phyloP scores from a whole-genome alignment of 2,329 filamentous ascomycete species.

The Dryadomyces sulphureus region DNA sequence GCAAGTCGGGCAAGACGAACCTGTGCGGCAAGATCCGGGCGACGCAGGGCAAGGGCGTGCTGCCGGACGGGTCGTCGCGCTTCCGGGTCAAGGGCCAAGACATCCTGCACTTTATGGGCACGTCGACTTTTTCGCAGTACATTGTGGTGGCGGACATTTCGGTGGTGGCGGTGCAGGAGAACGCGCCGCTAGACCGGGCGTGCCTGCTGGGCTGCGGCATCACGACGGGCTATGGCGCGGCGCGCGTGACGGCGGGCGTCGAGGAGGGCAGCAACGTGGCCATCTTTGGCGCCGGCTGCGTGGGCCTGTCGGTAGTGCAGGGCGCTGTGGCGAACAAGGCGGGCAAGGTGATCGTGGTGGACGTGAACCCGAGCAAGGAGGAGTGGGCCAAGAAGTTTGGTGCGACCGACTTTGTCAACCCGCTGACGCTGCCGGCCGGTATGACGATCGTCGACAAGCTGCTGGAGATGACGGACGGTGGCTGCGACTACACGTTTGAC shows the following conservation, averaged over 20 bases:
- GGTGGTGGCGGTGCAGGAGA: slow-evolving; percentile 72
- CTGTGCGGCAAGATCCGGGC: slow-evolving; percentile 97
- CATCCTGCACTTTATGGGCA: slow-evolving; percentile 97
- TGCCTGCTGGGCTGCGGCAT: slow-evolving; percentile 96
- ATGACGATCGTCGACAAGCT: slow-evolving; percentile 85
- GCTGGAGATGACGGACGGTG: slow-evolving; percentile 94
- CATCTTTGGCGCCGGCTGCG: slow-evolving; percentile 90
- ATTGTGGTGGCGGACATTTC: slow-evolving; percentile 98
- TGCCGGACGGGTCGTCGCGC: slow-evolving; percentile 91
- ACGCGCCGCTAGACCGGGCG: slow-evolving; percentile 89
- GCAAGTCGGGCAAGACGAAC: slow-evolving; percentile 98
- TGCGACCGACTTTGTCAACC: slow-evolving; percentile 94
- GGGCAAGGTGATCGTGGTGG: slow-evolving; percentile 56
- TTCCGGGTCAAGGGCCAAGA: slow-evolving; percentile 94
- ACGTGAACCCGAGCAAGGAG: slow-evolving; percentile 80
- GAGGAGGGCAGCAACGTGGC: slow-evolving; percentile 83
- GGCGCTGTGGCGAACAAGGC: slow-evolving; percentile 78
- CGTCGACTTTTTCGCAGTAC: slow-evolving; percentile 96
- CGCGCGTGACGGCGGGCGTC: slow-evolving; percentile 80
- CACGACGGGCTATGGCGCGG: slow-evolving; percentile 94
- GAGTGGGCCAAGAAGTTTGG: slow-evolving; percentile 89
- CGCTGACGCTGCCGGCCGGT: slow-evolving; percentile 52
- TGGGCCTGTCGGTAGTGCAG: slow-evolving; percentile 89
- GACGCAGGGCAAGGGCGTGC: slow-evolving; percentile 88
- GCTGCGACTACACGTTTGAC: slow-evolving; percentile 98